Base-by-base conservation (phyloP, 2,329 filamentous ascomycete genomes). In the Xylariales sp. region DNA sequence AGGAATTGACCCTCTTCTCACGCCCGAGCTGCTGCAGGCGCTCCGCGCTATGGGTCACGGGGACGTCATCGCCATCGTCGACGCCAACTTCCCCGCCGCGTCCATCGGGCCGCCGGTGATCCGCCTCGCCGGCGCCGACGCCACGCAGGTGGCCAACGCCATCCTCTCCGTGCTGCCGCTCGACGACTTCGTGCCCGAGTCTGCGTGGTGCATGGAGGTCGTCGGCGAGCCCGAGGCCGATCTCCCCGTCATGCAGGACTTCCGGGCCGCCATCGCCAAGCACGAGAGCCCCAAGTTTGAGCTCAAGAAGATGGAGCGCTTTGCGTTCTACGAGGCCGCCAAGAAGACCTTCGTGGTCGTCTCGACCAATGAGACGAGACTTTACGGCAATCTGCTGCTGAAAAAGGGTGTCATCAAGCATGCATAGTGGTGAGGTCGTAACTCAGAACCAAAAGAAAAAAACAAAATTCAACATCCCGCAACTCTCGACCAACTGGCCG, bases 341-440 rank as follows among this genome's bases (percentile, higher is more conserved):
- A 37, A 34, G 32, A 33, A 29, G 21, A 38, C 38, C 13, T 43
- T 43, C 34, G 31, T 27, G 13, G 31, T 43, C 19, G 41, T 43
- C 5, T 38, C 39, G 14, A 43, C 41, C 10, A 40, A 40, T 5
- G 42, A 44, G 39, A 39, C 39, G 3, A 38, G 40, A 20, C 33
- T 35, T 34, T 42, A 44, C 28, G 42, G 42, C 12, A 44, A 44
- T 36, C 24, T 44, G 12, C 37, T 43, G n/a, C 29, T 43, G 19
- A 43, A 40, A 38, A 43, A 43, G 38, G 41, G 41, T 14, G 41
- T 43, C 28, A 41, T 38, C n/a, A n/a, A n/a, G n/a, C n/a, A n/a
- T n/a, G n/a, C n/a, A n/a, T n/a, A n/a, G n/a, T n/a, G n/a, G n/a
- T n/a, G n/a, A n/a, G n/a, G n/a, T n/a, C n/a, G n/a, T n/a, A n/a